Evolutionary conservation across 225 moss, liverwort and hornwort species (phyloP), one percentile per base, ranked within the genome.

Genomic region (Rhytidiadelphus loreus): DNA sequence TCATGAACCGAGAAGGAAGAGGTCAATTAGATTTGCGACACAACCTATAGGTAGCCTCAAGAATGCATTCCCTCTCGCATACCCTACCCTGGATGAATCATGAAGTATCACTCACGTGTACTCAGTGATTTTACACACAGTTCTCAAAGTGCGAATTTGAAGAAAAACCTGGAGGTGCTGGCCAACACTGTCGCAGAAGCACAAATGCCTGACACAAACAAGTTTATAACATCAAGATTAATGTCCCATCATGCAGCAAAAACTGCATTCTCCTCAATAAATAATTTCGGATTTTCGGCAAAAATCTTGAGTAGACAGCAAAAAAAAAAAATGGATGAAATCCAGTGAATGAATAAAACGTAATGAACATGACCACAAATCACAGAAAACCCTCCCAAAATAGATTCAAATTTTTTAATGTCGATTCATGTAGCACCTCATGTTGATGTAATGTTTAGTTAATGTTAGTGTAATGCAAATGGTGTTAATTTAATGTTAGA

Each of bases 131-230:
- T 26, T 57, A 63, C 18, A 44, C 53, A 77, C 30, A 32, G 32
- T 15, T 78, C 59, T 43, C 22, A 76, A 85, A 84, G 56, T 30
- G 44, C 33, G 29, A 85, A 83, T 61, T 73, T 56, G 33, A 81
- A 83, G 65, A 62, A 63, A 84, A 80, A 94, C 93, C 94, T 90
- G 92, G 62, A 73, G 86, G 48, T 28, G 66, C 72, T 92, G 90
- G 82, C 92, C 93, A 89, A 86, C 90, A 86, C 89, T 95, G 96
- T 73, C 95, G 94, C 84, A 98, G 87, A 91, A 98, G 89, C 52
- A 98, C 92, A 95, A 98, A 96, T 12, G 88, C 90, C 97, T 97
- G 95, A 86, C 61, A 84, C 62, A 89, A 86, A 86, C 28, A 23
- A 78, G 8, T 32, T 25, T 2, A 50, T 26, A 53, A 62, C 33